Conservation (phyloP, 2,329 filamentous ascomycete species). For the Exophiala oligosperma region DNA sequence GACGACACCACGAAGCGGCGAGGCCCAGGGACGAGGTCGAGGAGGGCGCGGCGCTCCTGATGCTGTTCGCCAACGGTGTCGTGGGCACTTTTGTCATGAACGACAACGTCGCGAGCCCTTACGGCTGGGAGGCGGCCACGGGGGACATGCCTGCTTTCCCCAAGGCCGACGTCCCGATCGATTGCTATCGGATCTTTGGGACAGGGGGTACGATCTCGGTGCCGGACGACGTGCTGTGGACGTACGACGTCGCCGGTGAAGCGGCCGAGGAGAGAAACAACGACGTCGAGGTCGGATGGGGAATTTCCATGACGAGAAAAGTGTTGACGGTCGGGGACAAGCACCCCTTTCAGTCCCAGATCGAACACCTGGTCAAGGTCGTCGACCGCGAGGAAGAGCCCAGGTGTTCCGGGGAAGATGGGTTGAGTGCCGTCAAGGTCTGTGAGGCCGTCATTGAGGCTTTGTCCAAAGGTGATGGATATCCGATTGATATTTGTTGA, state of each 20-base stretch:
- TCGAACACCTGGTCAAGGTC: conserved; percentile 9
- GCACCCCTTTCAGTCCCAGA: conserved; percentile 9
- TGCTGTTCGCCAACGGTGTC: conserved; percentile 12
- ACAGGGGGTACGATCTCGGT: conserved; percentile 12
- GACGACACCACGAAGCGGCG: conserved; percentile 1
- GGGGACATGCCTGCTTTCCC: conserved; percentile 8
- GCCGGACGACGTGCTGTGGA: conserved; percentile 10
- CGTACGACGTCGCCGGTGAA: conserved; percentile 1
- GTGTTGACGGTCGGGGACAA: not conserved
- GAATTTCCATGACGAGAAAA: not conserved
- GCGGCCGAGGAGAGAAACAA: not conserved
- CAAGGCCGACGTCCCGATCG: conserved; percentile 1
- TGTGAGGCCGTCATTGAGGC: conserved; percentile 10
- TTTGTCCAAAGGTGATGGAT: not conserved
- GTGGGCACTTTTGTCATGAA: conserved; percentile 17
- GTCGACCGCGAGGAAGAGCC: conserved; percentile 7
- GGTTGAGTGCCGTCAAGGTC: conserved; percentile 11
- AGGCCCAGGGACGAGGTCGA: conserved; percentile 2
- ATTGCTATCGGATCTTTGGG: conserved; percentile 16
- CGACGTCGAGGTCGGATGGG: not conserved
- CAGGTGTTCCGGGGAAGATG: conserved; percentile 11
- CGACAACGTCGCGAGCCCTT: conserved; percentile 12
- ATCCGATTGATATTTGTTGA: no score
- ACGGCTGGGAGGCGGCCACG: conserved; percentile 8
- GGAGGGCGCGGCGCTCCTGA: conserved; percentile 11